These are phyloP conservation scores for Pestalotiopsis sp. DNA, from an alignment of 2,329 filamentous ascomycete species.

Conservation along the genomic window DNA sequence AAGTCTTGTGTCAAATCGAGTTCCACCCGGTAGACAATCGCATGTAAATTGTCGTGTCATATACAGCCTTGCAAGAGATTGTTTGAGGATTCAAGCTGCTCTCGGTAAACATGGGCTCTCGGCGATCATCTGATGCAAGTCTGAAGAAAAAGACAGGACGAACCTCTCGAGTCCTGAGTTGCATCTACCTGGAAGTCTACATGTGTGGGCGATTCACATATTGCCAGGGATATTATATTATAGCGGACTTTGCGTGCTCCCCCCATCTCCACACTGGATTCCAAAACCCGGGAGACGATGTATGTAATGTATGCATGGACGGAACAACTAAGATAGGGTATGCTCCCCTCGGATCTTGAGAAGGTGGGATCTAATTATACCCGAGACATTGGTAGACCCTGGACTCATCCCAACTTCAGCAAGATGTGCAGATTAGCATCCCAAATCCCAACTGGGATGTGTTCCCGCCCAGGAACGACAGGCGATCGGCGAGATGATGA, in stretches of 20 bases:
- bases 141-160: background rate
- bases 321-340: background rate
- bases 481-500: background rate
- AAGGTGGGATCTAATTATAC: slow-evolving; percentile 12
- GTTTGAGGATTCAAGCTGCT: background rate
- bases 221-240: background rate
- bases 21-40: background rate
- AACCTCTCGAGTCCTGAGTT: background rate
- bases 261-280: background rate
- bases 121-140: background rate
- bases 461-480: background rate
- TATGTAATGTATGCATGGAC: background rate
- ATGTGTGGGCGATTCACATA: slow-evolving; percentile 1
- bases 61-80: background rate
- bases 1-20: background rate
- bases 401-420: slow-evolving; percentile 5
- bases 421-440: background rate
- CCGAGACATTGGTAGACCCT: slow-evolving; percentile 10
- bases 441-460: background rate
- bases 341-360: background rate
- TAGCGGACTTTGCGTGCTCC: background rate
- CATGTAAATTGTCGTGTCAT: background rate
- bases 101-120: background rate
- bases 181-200: background rate
- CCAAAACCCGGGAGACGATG: background rate